Evolutionary conservation across 129 eudicot species (phyloP).

Genomic region (Ambrosia trifida): DNA sequence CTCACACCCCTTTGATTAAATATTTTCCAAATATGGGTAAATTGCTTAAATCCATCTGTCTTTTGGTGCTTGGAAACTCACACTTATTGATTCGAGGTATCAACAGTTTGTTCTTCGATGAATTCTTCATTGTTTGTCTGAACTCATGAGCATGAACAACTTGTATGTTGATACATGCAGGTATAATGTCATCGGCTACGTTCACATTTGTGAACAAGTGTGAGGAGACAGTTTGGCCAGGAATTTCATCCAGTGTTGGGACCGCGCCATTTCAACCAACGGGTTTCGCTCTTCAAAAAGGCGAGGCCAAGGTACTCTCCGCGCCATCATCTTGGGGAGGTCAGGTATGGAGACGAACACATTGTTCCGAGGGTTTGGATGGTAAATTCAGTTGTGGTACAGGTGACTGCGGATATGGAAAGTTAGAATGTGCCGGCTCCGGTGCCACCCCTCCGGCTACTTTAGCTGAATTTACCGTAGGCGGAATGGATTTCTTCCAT

Average conservation of each 20-base stretch:
- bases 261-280: slow-evolving; percentile 52
- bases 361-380: slow-evolving; percentile 53
- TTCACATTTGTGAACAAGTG: slow-evolving; percentile 68
- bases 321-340: slow-evolving; percentile 75
- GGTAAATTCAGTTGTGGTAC: slow-evolving; percentile 67
- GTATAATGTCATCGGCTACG: slow-evolving; percentile 47
- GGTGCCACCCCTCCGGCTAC: slow-evolving; percentile 74
- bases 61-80: slow-evolving; percentile 13
- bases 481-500: slow-evolving; percentile 69
- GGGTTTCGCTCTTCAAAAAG: slow-evolving; percentile 59
- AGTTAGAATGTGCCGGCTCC: slow-evolving; percentile 58
- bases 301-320: slow-evolving; percentile 41
- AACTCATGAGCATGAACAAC: too few species aligned
- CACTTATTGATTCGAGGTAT: slow-evolving; percentile 26
- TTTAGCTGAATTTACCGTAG: slow-evolving; percentile 73
- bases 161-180: slow-evolving; percentile 16
- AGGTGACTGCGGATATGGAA: slow-evolving; percentile 82
- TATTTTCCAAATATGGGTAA: slow-evolving; percentile 13
- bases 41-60: not conserved
- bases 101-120: not conserved
- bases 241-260: slow-evolving; percentile 74
- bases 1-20: not conserved
- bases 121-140: not conserved
- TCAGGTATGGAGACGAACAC: slow-evolving; percentile 81
- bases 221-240: slow-evolving; percentile 74